Base-by-base conservation (phyloP, 1,284 basidiomycete species). In the Irpex sp. region DNA sequence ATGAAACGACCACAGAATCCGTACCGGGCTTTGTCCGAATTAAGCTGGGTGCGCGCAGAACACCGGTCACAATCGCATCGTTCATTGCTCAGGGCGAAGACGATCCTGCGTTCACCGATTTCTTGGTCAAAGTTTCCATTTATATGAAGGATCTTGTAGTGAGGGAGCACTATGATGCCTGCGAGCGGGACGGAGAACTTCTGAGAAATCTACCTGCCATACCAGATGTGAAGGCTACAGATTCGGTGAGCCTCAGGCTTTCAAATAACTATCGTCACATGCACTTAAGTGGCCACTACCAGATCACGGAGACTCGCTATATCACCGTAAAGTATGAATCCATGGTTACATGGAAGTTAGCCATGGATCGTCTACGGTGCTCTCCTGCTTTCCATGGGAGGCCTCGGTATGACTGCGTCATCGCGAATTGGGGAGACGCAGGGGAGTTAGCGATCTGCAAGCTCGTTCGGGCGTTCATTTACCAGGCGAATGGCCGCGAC, bases 241-340 rank as follows among this genome's bases (percentile, higher is more conserved):
- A 51, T 17, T 21, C 3, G 9, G 49, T 19, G 17, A 21, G 21
- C 21, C 3, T n/a, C n/a, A n/a, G n/a, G n/a, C n/a, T 21, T 21
- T 21, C 21, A 21, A 21, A 21, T 21, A 21, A 21, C 21, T 21
- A 21, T 21, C 21, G 21, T 21, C 21, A 21, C 21, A 21, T 21
- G 21, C 3, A 21, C 21, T 21, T 21, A 21, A 21, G 21, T 39
- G 37, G 9, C 7, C 37, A 39, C 15, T 39, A 51, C 17, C 15
- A 51, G 49, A 63, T 67, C 36, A 63, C 49, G 5, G 65, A 65
- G 33, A 68, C 68, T 58, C 26, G 49, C 2, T 70, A 65, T 51
- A 9, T 75, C 7, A 67, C 69, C 21, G 63, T 74, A 8, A 60
- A 66, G 54, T 76, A 69, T 51, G 65, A 71, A 62, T 75, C 72